Evolutionary conservation across 345 rosid genomes (phyloP).

Genomic region (Aegle marmelos): DNA sequence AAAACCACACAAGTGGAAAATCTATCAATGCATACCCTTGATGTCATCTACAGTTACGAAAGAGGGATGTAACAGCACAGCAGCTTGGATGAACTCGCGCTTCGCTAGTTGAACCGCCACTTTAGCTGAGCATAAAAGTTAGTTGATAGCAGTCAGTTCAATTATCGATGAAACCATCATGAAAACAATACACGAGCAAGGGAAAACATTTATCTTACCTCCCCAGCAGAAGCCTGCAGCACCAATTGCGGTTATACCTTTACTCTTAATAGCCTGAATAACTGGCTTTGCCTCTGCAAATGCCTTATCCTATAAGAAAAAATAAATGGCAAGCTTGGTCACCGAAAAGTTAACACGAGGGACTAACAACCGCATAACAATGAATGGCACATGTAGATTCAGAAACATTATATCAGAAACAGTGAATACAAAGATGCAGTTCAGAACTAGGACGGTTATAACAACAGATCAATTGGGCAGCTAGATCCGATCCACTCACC

Average conservation of each 20-base stretch:
- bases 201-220: constrained; percentile 35
- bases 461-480: neutral
- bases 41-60: constrained; percentile 65
- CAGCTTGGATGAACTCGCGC: constrained; percentile 51
- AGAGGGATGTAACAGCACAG: constrained; percentile 72
- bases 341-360: neutral
- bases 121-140: constrained; percentile 49
- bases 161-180: neutral
- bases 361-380: neutral
- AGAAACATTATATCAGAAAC: neutral
- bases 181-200: neutral
- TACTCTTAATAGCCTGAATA: constrained; percentile 54
- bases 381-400: neutral
- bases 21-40: constrained; percentile 40
- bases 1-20: neutral
- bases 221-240: constrained; percentile 76
- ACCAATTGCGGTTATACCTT: constrained; percentile 53
- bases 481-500: neutral
- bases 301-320: constrained; percentile 54
- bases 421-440: neutral
- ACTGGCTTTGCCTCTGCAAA: constrained; percentile 67
- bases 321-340: neutral
- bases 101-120: constrained; percentile 67
- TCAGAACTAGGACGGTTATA: neutral
- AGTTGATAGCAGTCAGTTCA: neutral